Percentiles rank a stretch among this genome's conserved stretches.
These are phyloP conservation scores for Claviceps sp. DNA, from an alignment of 2,329 filamentous ascomycete species.

Conservation along the genomic window DNA sequence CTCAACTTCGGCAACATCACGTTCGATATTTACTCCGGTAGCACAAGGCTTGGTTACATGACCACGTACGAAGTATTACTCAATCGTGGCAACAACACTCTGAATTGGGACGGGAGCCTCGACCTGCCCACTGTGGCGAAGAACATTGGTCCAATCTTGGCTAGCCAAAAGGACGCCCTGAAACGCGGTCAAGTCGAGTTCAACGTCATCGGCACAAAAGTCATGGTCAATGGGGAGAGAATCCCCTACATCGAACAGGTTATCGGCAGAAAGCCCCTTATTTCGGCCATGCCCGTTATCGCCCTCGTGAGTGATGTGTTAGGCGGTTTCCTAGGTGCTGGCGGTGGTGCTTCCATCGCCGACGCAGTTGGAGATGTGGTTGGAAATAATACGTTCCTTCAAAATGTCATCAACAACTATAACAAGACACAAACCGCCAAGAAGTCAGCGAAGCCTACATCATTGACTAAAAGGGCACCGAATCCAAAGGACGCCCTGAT, in stretches of 20 bases:
- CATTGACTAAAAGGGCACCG: neutral
- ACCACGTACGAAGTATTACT: conserved; percentile 25
- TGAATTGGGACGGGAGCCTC: conserved; percentile 26
- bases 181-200: conserved; percentile 26
- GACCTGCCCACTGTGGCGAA: conserved; percentile 25
- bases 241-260: conserved; percentile 31
- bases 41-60: conserved; percentile 25
- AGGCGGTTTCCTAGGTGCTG: conserved; percentile 18
- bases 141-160: conserved; percentile 28
- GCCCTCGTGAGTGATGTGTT: conserved; percentile 25
- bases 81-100: conserved; percentile 28
- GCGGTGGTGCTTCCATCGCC: conserved; percentile 15
- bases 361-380: conserved; percentile 23
- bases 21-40: conserved; percentile 27
- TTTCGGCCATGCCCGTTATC: conserved; percentile 23
- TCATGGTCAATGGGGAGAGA: conserved; percentile 27
- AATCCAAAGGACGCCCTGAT: conserved; percentile 5
- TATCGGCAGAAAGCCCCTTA: conserved; percentile 24
- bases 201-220: conserved; percentile 27
- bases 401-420: conserved; percentile 23
- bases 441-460: neutral
- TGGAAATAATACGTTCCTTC: conserved; percentile 26
- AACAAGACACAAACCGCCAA: conserved; percentile 10
- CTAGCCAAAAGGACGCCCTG: conserved; percentile 23
- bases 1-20: conserved; percentile 33